phyloP scores from a whole-genome alignment of 2,329 filamentous ascomycete genomes.

The Epichloe elymi region DNA sequence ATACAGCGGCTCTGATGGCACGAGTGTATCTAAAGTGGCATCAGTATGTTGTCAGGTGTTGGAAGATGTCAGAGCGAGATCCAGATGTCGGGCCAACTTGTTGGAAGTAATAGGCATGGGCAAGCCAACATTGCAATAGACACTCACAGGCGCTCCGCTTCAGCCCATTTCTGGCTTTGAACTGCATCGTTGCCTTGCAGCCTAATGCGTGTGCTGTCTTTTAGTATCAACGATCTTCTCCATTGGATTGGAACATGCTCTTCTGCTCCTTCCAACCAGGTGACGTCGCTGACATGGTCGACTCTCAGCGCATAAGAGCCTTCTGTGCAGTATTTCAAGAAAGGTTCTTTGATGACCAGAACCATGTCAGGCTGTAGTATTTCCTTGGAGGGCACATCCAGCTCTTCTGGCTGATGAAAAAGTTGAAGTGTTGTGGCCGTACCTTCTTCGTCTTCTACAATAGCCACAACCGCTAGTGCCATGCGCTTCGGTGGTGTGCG shows the following conservation, averaged over 20 bases:
- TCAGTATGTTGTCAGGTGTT: not conserved
- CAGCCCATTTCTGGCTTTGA: constrained; percentile 12
- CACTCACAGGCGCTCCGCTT: constrained; percentile 20
- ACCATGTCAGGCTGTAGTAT: constrained; percentile 21
- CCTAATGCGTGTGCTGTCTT: constrained; percentile 8
- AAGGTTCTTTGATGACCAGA: constrained; percentile 40
- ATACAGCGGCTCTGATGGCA: constrained; percentile 19
- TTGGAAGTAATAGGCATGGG: no score
- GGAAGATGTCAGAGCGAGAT: no score
- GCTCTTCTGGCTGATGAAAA: constrained; percentile 28
- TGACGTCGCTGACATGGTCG: constrained; percentile 38
- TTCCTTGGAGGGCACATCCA: constrained; percentile 18
- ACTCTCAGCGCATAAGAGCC: constrained; percentile 32
- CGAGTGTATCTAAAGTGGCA: constrained; percentile 21
- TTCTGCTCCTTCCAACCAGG: constrained; percentile 23
- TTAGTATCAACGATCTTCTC: constrained; percentile 9
- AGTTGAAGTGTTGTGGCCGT: constrained; percentile 24
- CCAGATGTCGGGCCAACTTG: no score
- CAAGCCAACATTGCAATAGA: not conserved
- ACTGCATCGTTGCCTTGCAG: constrained; percentile 23
- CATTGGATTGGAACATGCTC: constrained; percentile 26
- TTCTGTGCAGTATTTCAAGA: constrained; percentile 27
- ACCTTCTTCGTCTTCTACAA: constrained; percentile 27
- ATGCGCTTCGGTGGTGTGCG: constrained; percentile 9
- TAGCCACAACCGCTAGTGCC: constrained; percentile 10